Conservation (phyloP, 768 basidiomycete species). For the Stropharia rugosoannulata region DNA sequence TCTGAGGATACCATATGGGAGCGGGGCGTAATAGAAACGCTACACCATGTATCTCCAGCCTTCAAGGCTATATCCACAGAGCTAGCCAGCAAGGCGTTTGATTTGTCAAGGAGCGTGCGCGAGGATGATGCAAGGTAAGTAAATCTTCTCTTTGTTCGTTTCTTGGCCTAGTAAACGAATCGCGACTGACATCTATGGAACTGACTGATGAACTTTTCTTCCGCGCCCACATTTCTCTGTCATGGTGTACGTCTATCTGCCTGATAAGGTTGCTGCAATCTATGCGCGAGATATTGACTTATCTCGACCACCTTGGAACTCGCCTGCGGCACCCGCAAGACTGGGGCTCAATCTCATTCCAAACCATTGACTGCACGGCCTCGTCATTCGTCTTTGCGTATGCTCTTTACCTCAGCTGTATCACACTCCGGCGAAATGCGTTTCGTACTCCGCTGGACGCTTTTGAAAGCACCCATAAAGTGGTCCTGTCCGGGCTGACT, state of each 20-base stretch:
- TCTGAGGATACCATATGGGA: constrained; percentile 32
- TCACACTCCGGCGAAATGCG: constrained; percentile 24
- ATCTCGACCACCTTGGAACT: constrained; percentile 22
- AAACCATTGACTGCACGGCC: constrained; percentile 21
- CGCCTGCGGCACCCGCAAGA: constrained; percentile 22
- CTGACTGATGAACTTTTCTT: background rate
- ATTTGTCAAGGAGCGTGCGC: constrained; percentile 15
- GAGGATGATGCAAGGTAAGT: constrained; percentile 19
- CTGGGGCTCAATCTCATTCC: constrained; percentile 18
- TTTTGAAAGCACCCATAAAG: constrained; percentile 26
- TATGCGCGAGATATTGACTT: constrained; percentile 20
- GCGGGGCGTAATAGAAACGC: constrained; percentile 27
- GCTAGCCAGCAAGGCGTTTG: constrained; percentile 32
- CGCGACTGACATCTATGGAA: background rate
- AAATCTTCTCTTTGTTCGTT: background rate
- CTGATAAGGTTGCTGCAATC: constrained; percentile 12
- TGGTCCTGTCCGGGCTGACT: constrained; percentile 23
- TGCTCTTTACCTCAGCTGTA: constrained; percentile 28
- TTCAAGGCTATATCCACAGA: constrained; percentile 34
- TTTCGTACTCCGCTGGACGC: constrained; percentile 14
- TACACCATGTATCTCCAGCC: constrained; percentile 30
- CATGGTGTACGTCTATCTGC: background rate
- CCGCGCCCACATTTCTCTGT: background rate
- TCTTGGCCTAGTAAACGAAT: background rate
- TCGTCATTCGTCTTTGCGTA: constrained; percentile 29